Conservation (phyloP, 345 rosid species). For the Sisymbrium altissimum region DNA sequence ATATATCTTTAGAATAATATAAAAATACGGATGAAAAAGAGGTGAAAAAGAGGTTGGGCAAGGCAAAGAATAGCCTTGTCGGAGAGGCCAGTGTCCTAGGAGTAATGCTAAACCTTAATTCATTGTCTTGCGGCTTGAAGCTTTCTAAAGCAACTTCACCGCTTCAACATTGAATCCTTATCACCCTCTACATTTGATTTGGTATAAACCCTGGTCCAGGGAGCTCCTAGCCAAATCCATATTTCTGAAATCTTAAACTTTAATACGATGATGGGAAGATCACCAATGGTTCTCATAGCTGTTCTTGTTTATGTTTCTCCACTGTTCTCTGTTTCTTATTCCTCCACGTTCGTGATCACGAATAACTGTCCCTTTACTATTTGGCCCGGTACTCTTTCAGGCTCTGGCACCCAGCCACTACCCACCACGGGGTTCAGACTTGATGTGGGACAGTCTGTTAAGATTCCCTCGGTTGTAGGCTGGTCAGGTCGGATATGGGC, state of each 20-base stretch:
- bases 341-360: constrained; percentile 54
- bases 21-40: neutral
- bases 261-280: constrained; percentile 5
- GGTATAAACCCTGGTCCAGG: constrained; percentile 23
- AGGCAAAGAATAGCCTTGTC: constrained; percentile 74
- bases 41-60: constrained; percentile 21
- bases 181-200: constrained; percentile 1
- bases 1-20: neutral
- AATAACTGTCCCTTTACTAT: constrained; percentile 75
- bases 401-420: constrained; percentile 72
- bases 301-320: constrained; percentile 35
- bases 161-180: constrained; percentile 34
- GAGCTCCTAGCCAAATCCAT: constrained; percentile 31
- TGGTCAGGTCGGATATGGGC: constrained; percentile 98
- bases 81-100: constrained; percentile 35
- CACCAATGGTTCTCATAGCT: constrained; percentile 28
- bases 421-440: constrained; percentile 62
- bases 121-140: constrained; percentile 49
- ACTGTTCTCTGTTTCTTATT: constrained; percentile 37
- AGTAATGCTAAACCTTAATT: constrained; percentile 56
- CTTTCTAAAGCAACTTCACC: constrained; percentile 46
- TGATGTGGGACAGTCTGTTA: constrained; percentile 56
- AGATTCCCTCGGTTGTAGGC: constrained; percentile 55
- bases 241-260: neutral
- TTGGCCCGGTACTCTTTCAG: constrained; percentile 88